phyloP scores from a whole-genome alignment of 1,284 basidiomycete species.

The Cryptococcus sp. region DNA sequence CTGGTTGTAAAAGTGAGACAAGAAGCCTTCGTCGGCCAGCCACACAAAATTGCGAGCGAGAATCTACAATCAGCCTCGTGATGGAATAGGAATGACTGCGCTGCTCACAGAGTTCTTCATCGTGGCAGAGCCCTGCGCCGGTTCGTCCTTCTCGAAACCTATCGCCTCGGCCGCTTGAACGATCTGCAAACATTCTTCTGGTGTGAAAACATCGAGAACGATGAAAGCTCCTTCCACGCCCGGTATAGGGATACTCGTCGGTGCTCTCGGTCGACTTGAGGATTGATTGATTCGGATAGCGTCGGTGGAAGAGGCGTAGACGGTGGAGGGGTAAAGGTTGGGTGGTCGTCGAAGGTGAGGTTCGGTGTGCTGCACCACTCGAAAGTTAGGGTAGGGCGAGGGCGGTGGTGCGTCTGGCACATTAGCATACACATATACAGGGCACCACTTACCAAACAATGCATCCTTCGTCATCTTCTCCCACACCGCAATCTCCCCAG shows the following conservation, averaged over 20 bases:
- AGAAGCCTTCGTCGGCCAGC: constrained; percentile 52
- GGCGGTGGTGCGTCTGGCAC: constrained; percentile 10
- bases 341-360: constrained; percentile 31
- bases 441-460: constrained; percentile 23
- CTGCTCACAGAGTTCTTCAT: constrained; percentile 48
- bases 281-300: constrained; percentile 49
- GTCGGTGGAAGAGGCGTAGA: constrained; percentile 49
- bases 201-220: constrained; percentile 51
- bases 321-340: constrained; percentile 34
- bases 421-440: not conserved
- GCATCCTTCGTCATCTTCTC: constrained; percentile 32
- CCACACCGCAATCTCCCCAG: constrained; percentile 38
- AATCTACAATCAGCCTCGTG: constrained; percentile 17
- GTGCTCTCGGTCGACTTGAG: constrained; percentile 24
- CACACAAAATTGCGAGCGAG: constrained; percentile 55
- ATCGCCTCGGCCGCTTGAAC: constrained; percentile 50
- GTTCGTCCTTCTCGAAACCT: constrained; percentile 53
- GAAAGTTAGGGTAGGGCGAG: constrained; percentile 25
- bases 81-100: not conserved
- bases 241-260: constrained; percentile 37
- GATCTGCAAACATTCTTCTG: constrained; percentile 50
- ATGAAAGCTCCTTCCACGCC: constrained; percentile 51
- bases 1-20: constrained; percentile 48
- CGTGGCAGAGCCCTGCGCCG: constrained; percentile 49
- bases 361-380: constrained; percentile 38